These are phyloP conservation scores for Emmonsia crescens DNA, from an alignment of 2,329 filamentous ascomycete species.

Conservation along the genomic window DNA sequence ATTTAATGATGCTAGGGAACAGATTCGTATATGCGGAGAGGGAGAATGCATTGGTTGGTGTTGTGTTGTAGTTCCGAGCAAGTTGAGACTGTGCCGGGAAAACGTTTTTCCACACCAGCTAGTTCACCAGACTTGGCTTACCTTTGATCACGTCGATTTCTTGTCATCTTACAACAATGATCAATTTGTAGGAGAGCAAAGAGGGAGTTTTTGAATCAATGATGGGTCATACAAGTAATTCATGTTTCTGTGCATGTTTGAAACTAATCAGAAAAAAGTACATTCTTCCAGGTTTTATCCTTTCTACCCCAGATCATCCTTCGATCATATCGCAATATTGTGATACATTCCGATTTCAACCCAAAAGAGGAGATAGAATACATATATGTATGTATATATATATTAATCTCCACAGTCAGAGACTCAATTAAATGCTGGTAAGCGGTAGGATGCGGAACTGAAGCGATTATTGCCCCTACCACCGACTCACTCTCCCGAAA, in stretches of 20 bases:
- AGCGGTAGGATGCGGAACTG: neutral
- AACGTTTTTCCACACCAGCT: neutral
- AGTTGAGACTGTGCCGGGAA: neutral
- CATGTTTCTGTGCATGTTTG: neutral
- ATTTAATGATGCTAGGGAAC: neutral
- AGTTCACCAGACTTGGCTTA: too few relatives aligned
- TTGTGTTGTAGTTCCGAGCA: too few relatives aligned
- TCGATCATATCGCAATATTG: neutral
- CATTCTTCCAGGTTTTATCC: neutral
- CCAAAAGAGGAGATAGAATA: neutral
- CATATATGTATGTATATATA: neutral
- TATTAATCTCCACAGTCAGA: neutral
- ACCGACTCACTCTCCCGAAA: neutral
- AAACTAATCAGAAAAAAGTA: neutral
- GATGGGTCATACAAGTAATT: neutral
- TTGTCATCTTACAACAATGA: neutral
- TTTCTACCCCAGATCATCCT: neutral
- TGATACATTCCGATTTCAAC: neutral
- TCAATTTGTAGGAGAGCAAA: neutral
- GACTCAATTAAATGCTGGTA: neutral
- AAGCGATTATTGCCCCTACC: neutral
- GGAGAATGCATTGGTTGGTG: neutral
- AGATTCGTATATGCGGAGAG: neutral
- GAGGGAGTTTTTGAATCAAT: neutral
- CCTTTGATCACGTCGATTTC: neutral